Base-by-base conservation (phyloP, 495 filamentous ascomycete species). In the Elaphomyces granulatus region DNA sequence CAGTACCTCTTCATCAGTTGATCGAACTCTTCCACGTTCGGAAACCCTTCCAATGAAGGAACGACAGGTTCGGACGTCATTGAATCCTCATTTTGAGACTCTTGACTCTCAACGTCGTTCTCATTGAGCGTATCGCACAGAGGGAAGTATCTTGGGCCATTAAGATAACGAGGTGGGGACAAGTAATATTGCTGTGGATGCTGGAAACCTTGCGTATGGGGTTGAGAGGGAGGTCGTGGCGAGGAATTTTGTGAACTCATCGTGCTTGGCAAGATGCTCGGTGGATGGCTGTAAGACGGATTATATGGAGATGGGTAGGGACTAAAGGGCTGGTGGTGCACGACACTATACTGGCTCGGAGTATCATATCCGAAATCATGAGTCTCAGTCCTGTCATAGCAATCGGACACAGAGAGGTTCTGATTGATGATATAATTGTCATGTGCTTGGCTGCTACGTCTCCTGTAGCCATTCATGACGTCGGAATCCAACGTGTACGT, bases 11-110 rank as follows among this genome's bases (percentile, higher is more conserved):
- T 68, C 54, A 75, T 64, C 40, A 75, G 44, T 40, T 57, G 57
- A 44, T 74, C 67, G 42, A 75, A 75, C 34, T 72, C 66, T 14
- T 56, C 56, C 9, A 63, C 60, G 47, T 69, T 61, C 1, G 71
- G 71, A 38, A 73, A 74, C 0, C 70, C 70, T 23, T 71, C 66
- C 17, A 68, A 40, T 2, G 58, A 48, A 15, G 65, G 65, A 4
- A 63, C 40, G 8, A 67, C 55, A 16, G 61, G 55, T 38, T 69
- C 65, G 8, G 65, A 69, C 9, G 60, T 45, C 61, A 63, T 62
- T 2, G 58, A 56, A 14, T 46, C 45, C 43, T 66, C 61, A 36
- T 67, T 65, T 17, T 45, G 49, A 26, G 63, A 67, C 16, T 64
- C 59, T 43, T 69, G 65, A 34, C 51, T 59, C 49, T 69, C 65